These are phyloP conservation scores for Salix viminalis DNA, from an alignment of 345 rosid genomes.

Conservation along the genomic window DNA sequence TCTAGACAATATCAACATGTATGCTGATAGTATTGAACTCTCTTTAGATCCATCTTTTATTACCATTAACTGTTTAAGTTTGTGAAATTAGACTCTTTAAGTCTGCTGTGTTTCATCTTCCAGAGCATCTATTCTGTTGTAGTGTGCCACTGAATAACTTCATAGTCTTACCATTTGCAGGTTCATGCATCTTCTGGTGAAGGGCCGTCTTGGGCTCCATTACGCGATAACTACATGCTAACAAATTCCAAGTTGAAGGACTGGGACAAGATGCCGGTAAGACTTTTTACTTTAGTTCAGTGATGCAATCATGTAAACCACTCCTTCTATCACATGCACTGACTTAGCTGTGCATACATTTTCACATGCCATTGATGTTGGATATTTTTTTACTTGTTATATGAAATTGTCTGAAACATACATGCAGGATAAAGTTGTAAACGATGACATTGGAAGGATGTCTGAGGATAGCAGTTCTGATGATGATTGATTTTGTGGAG, in stretches of 20 bases:
- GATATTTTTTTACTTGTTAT: not conserved
- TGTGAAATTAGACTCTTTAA: not conserved
- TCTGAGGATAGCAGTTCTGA: conserved; percentile 61
- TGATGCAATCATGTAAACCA: not conserved
- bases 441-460: conserved; percentile 45
- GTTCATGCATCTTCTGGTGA: conserved; percentile 35
- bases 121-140: not conserved
- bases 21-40: not conserved
- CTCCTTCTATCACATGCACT: not conserved
- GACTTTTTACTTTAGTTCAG: not conserved
- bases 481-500: conserved; percentile 34
- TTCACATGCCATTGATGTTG: too few relatives aligned
- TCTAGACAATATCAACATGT: too few relatives aligned
- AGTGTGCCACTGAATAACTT: not conserved
- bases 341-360: too few relatives aligned
- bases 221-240: conserved; percentile 86
- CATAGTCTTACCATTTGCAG: conserved; percentile 22
- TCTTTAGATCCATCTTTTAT: not conserved
- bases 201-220: conserved; percentile 93
- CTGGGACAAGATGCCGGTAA: conserved; percentile 88
- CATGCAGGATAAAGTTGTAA: conserved; percentile 43
- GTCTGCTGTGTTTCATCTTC: not conserved
- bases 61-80: not conserved
- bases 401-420: not conserved
- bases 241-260: conserved; percentile 75